Evolutionary conservation across 2,329 filamentous ascomycete genomes (phyloP).

Genomic region (Aspergillus fijiensis): DNA sequence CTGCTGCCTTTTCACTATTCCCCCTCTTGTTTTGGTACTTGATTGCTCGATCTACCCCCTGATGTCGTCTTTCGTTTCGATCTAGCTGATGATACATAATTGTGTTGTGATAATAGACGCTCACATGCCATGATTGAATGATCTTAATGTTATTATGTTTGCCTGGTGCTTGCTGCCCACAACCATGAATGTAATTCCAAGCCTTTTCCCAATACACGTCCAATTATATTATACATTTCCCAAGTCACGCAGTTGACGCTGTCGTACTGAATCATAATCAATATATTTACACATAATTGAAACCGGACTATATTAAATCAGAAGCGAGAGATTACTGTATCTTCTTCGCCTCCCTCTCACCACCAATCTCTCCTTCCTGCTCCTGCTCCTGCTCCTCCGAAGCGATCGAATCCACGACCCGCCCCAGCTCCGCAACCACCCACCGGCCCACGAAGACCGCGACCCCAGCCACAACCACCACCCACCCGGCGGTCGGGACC

Average conservation of each 20-base stretch:
- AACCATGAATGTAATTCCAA: not conserved
- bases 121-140: not conserved
- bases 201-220: not conserved
- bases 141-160: not conserved
- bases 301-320: not conserved
- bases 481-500: constrained; percentile 68
- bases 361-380: constrained; percentile 17
- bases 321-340: constrained; percentile 2
- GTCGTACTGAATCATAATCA: not conserved
- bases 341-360: constrained; percentile 22
- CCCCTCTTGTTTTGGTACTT: not conserved
- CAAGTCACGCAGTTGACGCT: not conserved
- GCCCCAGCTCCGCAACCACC: constrained; percentile 27
- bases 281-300: not conserved
- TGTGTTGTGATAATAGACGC: not conserved
- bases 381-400: constrained; percentile 8
- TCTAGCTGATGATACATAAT: not conserved
- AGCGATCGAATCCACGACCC: constrained; percentile 17
- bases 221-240: too few relatives aligned
- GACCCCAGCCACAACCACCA: constrained; percentile 59
- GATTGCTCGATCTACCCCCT: not conserved
- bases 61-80: not conserved
- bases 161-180: not conserved
- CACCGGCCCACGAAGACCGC: constrained; percentile 49
- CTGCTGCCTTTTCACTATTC: not conserved